Base-by-base conservation (phyloP, 179 eudicot genomes). In the Pouteria campechiana region DNA sequence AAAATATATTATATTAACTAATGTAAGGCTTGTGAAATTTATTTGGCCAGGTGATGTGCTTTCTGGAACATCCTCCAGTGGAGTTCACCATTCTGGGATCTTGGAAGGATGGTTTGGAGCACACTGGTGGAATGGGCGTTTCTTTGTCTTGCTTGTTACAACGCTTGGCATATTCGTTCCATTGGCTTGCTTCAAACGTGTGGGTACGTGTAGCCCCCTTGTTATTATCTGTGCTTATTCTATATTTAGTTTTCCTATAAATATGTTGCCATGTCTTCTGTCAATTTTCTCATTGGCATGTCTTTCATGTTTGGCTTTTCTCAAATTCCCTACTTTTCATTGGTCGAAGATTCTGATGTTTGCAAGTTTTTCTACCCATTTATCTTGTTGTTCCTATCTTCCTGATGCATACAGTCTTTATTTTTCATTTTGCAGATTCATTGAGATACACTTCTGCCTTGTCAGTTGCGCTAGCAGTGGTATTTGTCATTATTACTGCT, bases 101-200 rank as follows among this genome's bases (percentile, higher is more conserved):
- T 46, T 82, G 48, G 88, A 85, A 63, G 84, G 76, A 66, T 78
- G 92, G 88, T 69, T 78, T 72, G 95, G 95, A 27, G 61, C 57
- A 20, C 67, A 64, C 23, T 78, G 85, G 93, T 73, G 78, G 84
- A 70, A 64, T 15, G 63, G 69, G 24, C 81, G 93, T 22, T 83
- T 71, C 17, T 48, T 52, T 41, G 58, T 75, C 60, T 59, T 78
- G 44, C 75, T 83, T 54, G 53, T 83, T 22, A 75, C 93, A 0
- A 73, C 88, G 32, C 39, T 76, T 17, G 29, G 65, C 25, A 76
- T 79, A 43, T 61, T 83, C 45, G 70, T 67, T 17, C 93, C 93
- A 48, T 70, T 83, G 16, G 55, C 76, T 43, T 79, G 81, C 2
- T 68, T 79, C 59, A 79, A 79, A 62, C 88, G 84, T 42, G 76